phyloP scores from a whole-genome alignment of 192 early-diverging fungal genomes.

The Thamnidium elegans region DNA sequence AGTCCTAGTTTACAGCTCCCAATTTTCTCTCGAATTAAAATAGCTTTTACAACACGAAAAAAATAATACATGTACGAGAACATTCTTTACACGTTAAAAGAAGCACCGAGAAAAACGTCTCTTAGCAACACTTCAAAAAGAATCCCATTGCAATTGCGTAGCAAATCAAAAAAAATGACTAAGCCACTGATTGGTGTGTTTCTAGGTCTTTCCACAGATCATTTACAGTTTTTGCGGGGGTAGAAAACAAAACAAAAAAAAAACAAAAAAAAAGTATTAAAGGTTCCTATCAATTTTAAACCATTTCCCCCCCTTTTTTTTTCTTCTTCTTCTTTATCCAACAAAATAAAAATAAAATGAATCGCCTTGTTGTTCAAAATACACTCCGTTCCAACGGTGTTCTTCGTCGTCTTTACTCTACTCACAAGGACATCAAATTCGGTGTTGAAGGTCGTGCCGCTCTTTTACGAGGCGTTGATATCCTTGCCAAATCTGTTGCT shows the following conservation, averaged over 20 bases:
- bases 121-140: too few species aligned
- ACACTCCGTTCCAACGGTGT: conserved; percentile 1
- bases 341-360: too few species aligned
- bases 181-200: conserved; percentile 8
- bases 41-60: too few species aligned
- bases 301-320: too few species aligned
- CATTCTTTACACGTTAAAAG: too few species aligned
- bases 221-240: background rate
- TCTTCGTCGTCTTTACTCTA: conserved; percentile 59
- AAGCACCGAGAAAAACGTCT: too few species aligned
- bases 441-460: conserved; percentile 92
- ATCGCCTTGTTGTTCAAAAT: too few species aligned
- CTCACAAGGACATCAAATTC: conserved; percentile 96
- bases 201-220: conserved; percentile 3
- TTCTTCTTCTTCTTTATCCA: too few species aligned
- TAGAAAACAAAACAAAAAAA: conserved; percentile 1
- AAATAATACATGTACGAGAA: too few species aligned
- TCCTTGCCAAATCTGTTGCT: conserved; percentile 96
- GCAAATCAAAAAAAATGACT: background rate
- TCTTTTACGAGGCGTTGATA: conserved; percentile 91
- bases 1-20: background rate
- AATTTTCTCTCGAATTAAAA: too few species aligned
- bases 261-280: background rate
- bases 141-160: too few species aligned
- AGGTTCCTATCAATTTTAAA: background rate